A percentile compares a stretch with the other conserved stretches of the same genome.
Evolutionary conservation across 2,329 filamentous ascomycete genomes (phyloP).

Genomic region (Phyllosticta paracitricarpa): DNA sequence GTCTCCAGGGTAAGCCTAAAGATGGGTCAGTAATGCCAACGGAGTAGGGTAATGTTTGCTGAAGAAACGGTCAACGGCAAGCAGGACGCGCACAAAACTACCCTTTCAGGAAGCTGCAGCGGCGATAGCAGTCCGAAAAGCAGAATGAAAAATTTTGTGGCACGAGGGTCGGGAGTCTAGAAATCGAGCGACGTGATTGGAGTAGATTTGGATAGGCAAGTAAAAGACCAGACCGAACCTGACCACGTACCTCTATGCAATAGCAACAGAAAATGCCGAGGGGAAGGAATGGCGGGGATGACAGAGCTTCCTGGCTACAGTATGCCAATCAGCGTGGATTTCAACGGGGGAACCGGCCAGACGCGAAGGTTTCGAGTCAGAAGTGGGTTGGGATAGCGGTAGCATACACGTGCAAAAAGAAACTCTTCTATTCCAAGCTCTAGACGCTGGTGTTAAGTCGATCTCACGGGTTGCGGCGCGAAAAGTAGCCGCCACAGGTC

Average conservation of each 20-base stretch:
- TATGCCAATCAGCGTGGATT: background rate
- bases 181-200: background rate
- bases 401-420: background rate
- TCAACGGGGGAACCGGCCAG: background rate
- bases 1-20: background rate
- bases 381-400: background rate
- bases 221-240: background rate
- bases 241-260: background rate
- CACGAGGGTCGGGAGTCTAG: background rate
- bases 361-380: background rate
- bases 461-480: background rate
- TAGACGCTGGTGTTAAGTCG: background rate
- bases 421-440: background rate
- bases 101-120: background rate
- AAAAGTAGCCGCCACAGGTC: background rate
- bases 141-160: background rate
- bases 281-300: background rate
- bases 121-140: background rate
- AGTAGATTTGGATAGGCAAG: background rate
- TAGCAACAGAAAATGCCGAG: background rate
- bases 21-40: background rate
- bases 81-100: background rate
- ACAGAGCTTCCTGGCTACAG: background rate
- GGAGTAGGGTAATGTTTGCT: background rate
- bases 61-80: background rate